These are phyloP conservation scores for Diutina ranongensis DNA, from an alignment of 1,139 yeast genomes.

Conservation along the genomic window DNA sequence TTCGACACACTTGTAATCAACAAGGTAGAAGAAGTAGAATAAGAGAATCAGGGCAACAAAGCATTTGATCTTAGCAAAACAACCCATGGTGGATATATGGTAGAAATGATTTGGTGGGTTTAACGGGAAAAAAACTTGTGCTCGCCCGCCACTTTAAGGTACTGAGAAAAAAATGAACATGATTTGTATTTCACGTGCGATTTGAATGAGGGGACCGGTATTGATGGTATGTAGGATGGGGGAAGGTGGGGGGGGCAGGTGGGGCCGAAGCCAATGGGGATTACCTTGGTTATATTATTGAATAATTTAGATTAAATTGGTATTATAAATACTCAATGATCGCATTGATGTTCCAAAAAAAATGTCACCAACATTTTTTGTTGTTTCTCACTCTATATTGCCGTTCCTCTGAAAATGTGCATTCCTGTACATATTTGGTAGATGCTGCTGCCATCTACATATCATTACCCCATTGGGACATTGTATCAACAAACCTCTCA, in stretches of 20 bases:
- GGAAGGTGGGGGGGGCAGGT: background rate
- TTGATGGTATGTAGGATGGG: too few relatives aligned
- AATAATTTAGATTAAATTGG: too few relatives aligned
- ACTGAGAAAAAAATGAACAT: background rate
- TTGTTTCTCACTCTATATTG: too few relatives aligned
- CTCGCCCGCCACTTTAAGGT: background rate
- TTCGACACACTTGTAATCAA: constrained; percentile 5
- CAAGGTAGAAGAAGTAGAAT: constrained; percentile 4
- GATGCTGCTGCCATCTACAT: too few relatives aligned
- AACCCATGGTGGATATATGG: background rate
- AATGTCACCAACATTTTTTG: too few relatives aligned
- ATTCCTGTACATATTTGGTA: too few relatives aligned
- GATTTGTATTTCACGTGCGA: background rate
- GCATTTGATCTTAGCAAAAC: constrained; percentile 2
- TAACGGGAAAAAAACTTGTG: background rate
- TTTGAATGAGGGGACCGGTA: too few relatives aligned
- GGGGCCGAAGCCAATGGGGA: background rate
- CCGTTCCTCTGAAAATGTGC: too few relatives aligned
- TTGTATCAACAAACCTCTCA: background rate
- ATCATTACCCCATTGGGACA: background rate
- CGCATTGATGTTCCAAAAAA: too few relatives aligned
- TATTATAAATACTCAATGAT: too few relatives aligned
- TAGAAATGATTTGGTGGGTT: background rate
- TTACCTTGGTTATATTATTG: too few relatives aligned
- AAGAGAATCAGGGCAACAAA: constrained; percentile 2